These are phyloP conservation scores for Metschnikowia similis DNA, from an alignment of 805 yeast genomes.

Conservation along the genomic window DNA sequence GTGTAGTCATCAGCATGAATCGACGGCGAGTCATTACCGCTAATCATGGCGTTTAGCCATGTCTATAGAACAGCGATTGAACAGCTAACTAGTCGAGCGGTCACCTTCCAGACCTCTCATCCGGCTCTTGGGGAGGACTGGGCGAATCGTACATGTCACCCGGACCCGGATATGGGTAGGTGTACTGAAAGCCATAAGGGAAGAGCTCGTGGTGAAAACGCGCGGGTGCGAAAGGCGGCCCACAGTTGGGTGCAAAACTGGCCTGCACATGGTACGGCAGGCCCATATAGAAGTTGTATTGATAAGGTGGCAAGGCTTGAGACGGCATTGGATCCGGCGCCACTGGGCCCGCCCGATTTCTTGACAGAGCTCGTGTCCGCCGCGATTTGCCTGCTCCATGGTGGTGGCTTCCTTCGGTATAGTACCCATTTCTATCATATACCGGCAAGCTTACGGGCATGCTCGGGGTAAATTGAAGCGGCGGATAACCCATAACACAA, in stretches of 20 bases:
- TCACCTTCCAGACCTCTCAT: neutral
- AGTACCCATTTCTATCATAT: neutral
- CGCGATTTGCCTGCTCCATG: neutral
- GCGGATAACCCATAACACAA: neutral
- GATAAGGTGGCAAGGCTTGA: neutral
- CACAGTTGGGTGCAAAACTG: constrained; percentile 1
- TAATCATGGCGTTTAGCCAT: no score
- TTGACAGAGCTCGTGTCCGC: neutral
- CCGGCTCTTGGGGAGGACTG: neutral
- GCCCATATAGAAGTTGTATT: neutral
- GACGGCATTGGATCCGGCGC: neutral
- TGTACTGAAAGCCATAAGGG: neutral
- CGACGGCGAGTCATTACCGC: no score
- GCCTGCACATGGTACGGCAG: constrained; percentile 1
- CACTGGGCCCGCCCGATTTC: neutral
- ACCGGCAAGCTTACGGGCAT: neutral
- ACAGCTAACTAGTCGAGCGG: no score
- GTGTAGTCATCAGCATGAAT: no score
- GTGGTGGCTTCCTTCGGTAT: neutral
- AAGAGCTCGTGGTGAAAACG: neutral
- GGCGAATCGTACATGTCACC: neutral
- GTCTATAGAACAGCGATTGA: no score
- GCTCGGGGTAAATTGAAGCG: neutral
- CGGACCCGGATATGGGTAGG: neutral
- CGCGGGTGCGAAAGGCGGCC: constrained; percentile 1